Base-by-base conservation (phyloP, 345 rosid species). In the Balakata baccata region DNA sequence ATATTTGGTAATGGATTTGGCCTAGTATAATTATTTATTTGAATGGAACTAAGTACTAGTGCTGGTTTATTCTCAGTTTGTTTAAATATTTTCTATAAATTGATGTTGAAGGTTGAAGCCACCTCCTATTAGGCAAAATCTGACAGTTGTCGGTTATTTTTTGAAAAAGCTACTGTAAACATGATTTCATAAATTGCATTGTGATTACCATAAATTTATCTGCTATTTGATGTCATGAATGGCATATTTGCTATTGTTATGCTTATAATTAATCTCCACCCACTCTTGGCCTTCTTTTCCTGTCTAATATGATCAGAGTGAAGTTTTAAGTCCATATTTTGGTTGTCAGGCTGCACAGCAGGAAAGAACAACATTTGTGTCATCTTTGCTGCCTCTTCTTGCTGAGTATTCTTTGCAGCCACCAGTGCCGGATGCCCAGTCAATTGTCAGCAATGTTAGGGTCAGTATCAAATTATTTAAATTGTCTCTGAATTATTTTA, bases 371-470 rank as follows among this genome's bases (percentile, higher is more conserved):
- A 88, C 89, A 22, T 92, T 94, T 83, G 94, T 92, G 65, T 86
- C 92, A 75, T 88, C 92, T 83, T 85, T 94, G 87, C 74, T 92
- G 82, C 98, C 97, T 84, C 91, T 94, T 64, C 95, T 94, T 64
- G 82, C 86, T 1, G 99, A 94, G 81, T 90, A 92, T 85, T 85
- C 93, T 60, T 85, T 87, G 81, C 97, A 89, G 83, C 99, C 99
- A 72, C 96, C 89, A 65, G 85, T 87, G 61, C 78, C 80, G 43
- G 99, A 94, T 88, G 96, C 98, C 64, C 97, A 92, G 83, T 92
- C 98, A 66, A 92, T 94, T 80, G 96, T 92, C 73, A 88, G 94
- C 90, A 88, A 87, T 83, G 91, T 94, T 75, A 94, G 90, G 98
- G 99, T 94, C 76, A 70, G 90, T 64, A 61, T 66, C 18, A 52